A percentile compares a stretch with the other conserved stretches of the same genome.
phyloP scores from a whole-genome alignment of 192 early-diverging fungal genomes.

The Chytriomyces sp. region DNA sequence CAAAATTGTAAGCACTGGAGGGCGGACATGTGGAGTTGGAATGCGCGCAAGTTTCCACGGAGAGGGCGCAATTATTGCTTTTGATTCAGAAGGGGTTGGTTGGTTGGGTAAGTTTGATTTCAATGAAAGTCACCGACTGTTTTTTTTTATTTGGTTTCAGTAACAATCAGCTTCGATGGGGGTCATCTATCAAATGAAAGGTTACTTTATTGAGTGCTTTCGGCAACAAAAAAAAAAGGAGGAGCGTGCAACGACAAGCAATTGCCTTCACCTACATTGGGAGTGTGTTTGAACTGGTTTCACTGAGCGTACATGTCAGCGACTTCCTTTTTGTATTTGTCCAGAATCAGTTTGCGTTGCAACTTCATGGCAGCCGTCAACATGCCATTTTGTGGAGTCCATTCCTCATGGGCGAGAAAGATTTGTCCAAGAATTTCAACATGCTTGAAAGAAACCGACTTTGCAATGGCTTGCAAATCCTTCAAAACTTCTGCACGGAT shows the following conservation, averaged over 20 bases:
- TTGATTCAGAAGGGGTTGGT: not conserved
- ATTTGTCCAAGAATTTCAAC: constrained; percentile 74
- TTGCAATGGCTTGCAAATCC: constrained; percentile 62
- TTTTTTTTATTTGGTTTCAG: not conserved
- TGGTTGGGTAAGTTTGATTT: not conserved
- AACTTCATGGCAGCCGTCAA: constrained; percentile 85
- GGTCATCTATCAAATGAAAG: no score
- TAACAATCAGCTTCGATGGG: no score
- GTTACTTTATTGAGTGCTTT: no score
- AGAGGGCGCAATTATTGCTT: not conserved
- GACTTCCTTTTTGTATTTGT: constrained; percentile 67
- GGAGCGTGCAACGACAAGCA: no score
- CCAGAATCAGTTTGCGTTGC: constrained; percentile 77
- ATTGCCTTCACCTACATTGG: no score
- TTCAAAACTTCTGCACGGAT: constrained; percentile 53
- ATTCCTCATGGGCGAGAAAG: constrained; percentile 72
- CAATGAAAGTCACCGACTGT: constrained; percentile 16
- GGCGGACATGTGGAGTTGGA: not conserved
- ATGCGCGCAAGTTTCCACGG: constrained; percentile 2
- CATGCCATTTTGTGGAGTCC: constrained; percentile 85
- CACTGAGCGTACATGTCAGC: constrained; percentile 55
- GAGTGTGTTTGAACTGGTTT: not conserved
- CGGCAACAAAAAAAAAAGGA: no score
- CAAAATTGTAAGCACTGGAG: not conserved
- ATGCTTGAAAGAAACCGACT: constrained; percentile 64